Percentiles rank a stretch among this genome's conserved stretches.
Conservation (phyloP, 768 basidiomycete genomes). For the Lactarius deliciosus region DNA sequence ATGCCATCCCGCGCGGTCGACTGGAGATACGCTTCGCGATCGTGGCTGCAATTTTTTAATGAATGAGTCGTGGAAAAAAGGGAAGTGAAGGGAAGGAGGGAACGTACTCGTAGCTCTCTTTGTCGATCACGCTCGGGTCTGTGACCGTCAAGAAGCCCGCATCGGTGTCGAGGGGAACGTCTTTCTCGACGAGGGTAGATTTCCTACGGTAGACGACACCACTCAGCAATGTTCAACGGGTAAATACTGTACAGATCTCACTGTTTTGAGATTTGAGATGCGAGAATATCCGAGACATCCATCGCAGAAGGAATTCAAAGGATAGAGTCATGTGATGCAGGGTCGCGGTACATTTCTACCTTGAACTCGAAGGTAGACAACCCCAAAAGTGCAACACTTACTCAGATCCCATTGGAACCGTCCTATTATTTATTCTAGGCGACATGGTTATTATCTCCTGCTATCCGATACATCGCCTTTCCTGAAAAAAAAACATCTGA, state of each 20-base stretch:
- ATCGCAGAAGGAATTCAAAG: conserved; percentile 4
- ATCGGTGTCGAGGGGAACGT: conserved; percentile 78
- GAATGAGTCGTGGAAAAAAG: background rate
- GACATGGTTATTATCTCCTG: too few species aligned
- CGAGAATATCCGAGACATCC: conserved; percentile 30
- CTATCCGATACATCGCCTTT: too few species aligned
- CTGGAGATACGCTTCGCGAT: conserved; percentile 80
- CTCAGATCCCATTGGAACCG: too few species aligned
- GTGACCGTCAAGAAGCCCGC: conserved; percentile 80
- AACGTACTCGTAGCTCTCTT: conserved; percentile 76
- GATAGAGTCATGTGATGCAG: too few species aligned
- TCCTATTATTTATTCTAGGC: too few species aligned
- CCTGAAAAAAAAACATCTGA: too few species aligned
- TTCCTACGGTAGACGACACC: conserved; percentile 48
- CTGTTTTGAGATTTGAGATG: conserved; percentile 28
- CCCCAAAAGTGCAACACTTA: too few species aligned
- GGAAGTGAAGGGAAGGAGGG: background rate
- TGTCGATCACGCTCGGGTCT: conserved; percentile 85
- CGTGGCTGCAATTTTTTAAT: conserved; percentile 46
- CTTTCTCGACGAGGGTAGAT: conserved; percentile 70
- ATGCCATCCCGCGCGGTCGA: conserved; percentile 76
- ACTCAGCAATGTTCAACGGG: background rate
- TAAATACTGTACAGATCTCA: background rate
- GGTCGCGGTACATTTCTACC: too few species aligned
- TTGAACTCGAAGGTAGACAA: too few species aligned